phyloP scores from a whole-genome alignment of 371 early-diverging fungal species.

The Lichtheimia ramosa region DNA sequence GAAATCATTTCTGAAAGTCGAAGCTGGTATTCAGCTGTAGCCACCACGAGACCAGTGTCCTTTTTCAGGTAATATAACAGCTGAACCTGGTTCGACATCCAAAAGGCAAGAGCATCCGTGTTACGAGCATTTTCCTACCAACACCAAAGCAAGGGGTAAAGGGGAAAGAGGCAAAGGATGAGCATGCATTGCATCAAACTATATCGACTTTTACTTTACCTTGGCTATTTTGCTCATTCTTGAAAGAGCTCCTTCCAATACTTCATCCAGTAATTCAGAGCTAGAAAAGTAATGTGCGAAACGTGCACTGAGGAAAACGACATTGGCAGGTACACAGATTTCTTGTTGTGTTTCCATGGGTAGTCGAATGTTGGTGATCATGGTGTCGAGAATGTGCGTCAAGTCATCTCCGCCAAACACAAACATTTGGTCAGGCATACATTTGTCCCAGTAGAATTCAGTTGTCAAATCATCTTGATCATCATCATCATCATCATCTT shows the following conservation, averaged over 20 bases:
- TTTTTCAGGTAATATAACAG: slow-evolving; percentile 79
- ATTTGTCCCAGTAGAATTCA: slow-evolving; percentile 75
- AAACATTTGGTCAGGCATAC: slow-evolving; percentile 87
- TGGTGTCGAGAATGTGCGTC: slow-evolving; percentile 66
- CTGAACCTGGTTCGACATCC: slow-evolving; percentile 75
- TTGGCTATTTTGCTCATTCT: slow-evolving; percentile 64
- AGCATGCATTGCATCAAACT: too few relatives aligned
- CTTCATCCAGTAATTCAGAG: slow-evolving; percentile 67
- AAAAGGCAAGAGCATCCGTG: slow-evolving; percentile 53
- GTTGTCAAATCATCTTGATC: slow-evolving; percentile 15
- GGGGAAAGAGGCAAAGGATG: too few relatives aligned
- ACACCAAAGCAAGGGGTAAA: background rate
- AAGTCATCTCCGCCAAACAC: slow-evolving; percentile 69
- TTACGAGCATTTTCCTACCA: slow-evolving; percentile 28
- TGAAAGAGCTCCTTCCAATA: slow-evolving; percentile 63
- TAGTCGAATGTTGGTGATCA: slow-evolving; percentile 59
- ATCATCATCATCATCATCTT: slow-evolving; percentile 25
- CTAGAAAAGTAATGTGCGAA: slow-evolving; percentile 84
- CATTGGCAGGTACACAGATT: slow-evolving; percentile 79
- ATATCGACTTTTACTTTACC: slow-evolving; percentile 28
- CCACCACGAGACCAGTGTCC: slow-evolving; percentile 64
- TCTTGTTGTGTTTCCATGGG: slow-evolving; percentile 56
- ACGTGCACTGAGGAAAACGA: slow-evolving; percentile 85
- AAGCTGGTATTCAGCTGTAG: slow-evolving; percentile 61
- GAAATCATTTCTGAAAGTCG: slow-evolving; percentile 67